phyloP scores from a whole-genome alignment of 345 rosid species.

The Arabidopsis thaliana region TAIR10.1 NC_003070.9:17809501-17810000 shows the following conservation, averaged over 20 bases:
- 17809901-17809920: constrained; percentile 89
- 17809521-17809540: background rate
- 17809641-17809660: constrained; percentile 87
- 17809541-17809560: constrained; percentile 1
- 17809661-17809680: constrained; percentile 98
- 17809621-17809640: constrained; percentile 98
- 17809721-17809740: background rate
- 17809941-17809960: constrained; percentile 79
- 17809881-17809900: constrained; percentile 58
- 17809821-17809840: constrained; percentile 22
- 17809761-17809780: constrained; percentile 87
- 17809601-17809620: constrained; percentile 95
- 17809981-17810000: background rate
- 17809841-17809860: constrained; percentile 25
- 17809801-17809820: constrained; percentile 93
- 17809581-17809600: constrained; percentile 82
- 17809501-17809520: background rate
- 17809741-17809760: constrained; percentile 29
- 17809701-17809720: background rate
- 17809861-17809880: background rate
- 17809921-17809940: constrained; percentile 91
- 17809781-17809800: constrained; percentile 96
- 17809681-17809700: constrained; percentile 55
- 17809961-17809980: constrained; percentile 84
- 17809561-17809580: background rate